Percentiles rank a stretch among this genome's conserved stretches.
Evolutionary conservation across 2,329 filamentous ascomycete genomes (phyloP).

Genomic region (Botrytis aclada): DNA sequence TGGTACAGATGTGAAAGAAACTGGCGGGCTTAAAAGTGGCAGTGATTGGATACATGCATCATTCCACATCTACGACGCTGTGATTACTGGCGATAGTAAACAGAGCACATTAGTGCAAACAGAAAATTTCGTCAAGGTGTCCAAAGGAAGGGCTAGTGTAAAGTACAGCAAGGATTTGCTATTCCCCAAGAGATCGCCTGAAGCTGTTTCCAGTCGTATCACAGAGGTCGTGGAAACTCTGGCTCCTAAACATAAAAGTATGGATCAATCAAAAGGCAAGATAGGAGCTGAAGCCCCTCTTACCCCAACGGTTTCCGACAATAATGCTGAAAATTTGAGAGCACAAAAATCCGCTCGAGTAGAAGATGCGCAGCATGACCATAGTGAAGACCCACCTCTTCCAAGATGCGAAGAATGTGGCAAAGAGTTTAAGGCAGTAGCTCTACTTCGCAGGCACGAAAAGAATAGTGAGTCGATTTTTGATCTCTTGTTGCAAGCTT

Average conservation of each 20-base stretch:
- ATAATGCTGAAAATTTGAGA: background rate
- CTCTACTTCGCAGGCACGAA: background rate
- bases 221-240: background rate
- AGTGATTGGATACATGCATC: constrained; percentile 16
- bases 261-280: background rate
- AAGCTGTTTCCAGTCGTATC: background rate
- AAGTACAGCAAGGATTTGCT: constrained; percentile 14
- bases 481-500: too few relatives aligned
- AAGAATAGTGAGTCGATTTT: background rate
- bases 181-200: background rate
- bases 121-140: background rate
- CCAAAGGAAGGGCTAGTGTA: background rate
- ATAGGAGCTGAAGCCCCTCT: too few relatives aligned
- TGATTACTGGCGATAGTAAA: background rate
- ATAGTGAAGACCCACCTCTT: background rate
- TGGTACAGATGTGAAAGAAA: background rate
- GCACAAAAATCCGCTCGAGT: background rate
- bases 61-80: constrained; percentile 13
- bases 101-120: background rate
- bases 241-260: background rate
- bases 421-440: background rate
- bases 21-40: background rate
- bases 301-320: background rate
- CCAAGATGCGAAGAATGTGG: background rate
- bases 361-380: background rate